Evolutionary conservation across 1,139 yeast genomes (phyloP).

Genomic region (Pichia sorboxylosa): DNA sequence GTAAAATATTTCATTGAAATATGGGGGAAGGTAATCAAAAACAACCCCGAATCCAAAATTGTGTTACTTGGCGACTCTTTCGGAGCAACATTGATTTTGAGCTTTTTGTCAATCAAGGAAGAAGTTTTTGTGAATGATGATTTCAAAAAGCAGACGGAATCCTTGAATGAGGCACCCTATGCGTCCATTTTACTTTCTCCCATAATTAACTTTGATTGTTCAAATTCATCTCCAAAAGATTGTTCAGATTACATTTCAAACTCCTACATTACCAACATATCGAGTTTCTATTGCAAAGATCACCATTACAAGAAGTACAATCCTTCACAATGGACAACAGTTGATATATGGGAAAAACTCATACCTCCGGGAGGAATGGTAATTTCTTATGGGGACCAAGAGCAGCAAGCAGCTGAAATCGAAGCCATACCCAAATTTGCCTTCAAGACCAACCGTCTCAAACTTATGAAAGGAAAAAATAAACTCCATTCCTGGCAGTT

Average conservation of each 20-base stretch:
- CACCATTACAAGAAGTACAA: constrained; percentile 13
- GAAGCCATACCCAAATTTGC: constrained; percentile 22
- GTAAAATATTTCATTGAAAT: constrained; percentile 20
- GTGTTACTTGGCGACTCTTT: constrained; percentile 31
- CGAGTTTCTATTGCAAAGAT: constrained; percentile 1
- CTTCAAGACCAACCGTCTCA: constrained; percentile 17
- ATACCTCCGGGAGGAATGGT: constrained; percentile 28
- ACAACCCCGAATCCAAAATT: constrained; percentile 19
- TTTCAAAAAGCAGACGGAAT: constrained; percentile 1
- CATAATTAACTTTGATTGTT: constrained; percentile 15
- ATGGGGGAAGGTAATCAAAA: constrained; percentile 22
- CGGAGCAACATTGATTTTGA: constrained; percentile 30
- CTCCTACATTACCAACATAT: not conserved
- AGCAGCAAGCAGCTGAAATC: constrained; percentile 27
- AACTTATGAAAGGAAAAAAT: constrained; percentile 19
- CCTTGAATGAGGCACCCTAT: constrained; percentile 20
- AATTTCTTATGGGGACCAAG: constrained; percentile 30
- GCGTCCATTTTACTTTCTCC: constrained; percentile 32
- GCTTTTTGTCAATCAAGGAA: constrained; percentile 22
- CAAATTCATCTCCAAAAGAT: too few relatives aligned
- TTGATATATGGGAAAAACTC: constrained; percentile 29
- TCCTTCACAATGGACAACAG: constrained; percentile 27
- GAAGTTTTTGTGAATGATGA: constrained; percentile 4
- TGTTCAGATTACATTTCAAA: constrained; percentile 4
- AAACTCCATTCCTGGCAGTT: constrained; percentile 28